Evolutionary conservation across 73 alveolate genomes (phyloP).

Genomic region (Durusdinium trenchii): DNA sequence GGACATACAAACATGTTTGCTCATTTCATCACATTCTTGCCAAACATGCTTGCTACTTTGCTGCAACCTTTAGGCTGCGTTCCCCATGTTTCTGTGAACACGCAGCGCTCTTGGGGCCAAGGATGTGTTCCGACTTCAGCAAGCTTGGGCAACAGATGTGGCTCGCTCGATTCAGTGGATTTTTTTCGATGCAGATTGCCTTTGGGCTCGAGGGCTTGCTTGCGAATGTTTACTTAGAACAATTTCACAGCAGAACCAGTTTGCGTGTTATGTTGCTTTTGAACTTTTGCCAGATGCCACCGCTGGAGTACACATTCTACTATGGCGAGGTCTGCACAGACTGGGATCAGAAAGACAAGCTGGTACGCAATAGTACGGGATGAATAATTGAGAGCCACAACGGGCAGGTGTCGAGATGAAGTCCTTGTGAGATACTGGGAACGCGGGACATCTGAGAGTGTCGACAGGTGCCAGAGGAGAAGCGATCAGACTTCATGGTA

Average conservation of each 20-base stretch:
- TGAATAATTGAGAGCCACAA: background rate
- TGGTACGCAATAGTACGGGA: background rate
- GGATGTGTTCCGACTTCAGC: conserved; percentile 92
- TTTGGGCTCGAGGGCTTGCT: too few species aligned
- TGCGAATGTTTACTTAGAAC: too few species aligned
- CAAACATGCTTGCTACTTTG: background rate
- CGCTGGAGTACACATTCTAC: conserved; percentile 90
- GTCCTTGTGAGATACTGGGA: background rate
- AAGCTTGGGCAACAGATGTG: conserved; percentile 92
- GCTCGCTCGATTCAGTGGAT: background rate
- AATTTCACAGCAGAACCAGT: too few species aligned
- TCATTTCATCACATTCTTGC: background rate
- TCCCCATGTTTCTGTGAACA: background rate
- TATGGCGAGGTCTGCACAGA: conserved; percentile 62
- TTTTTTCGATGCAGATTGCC: background rate
- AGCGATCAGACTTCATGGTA: conserved; percentile 52
- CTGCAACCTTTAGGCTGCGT: background rate
- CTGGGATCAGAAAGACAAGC: too few species aligned
- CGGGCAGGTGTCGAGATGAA: background rate
- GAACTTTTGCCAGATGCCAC: conserved; percentile 68
- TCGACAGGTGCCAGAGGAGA: conserved; percentile 84
- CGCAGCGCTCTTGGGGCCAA: background rate
- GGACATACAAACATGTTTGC: background rate
- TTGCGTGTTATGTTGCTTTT: too few species aligned
- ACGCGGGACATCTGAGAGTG: background rate